phyloP scores from a whole-genome alignment of 2,329 filamentous ascomycete species.

The Nemania bipapillata region DNA sequence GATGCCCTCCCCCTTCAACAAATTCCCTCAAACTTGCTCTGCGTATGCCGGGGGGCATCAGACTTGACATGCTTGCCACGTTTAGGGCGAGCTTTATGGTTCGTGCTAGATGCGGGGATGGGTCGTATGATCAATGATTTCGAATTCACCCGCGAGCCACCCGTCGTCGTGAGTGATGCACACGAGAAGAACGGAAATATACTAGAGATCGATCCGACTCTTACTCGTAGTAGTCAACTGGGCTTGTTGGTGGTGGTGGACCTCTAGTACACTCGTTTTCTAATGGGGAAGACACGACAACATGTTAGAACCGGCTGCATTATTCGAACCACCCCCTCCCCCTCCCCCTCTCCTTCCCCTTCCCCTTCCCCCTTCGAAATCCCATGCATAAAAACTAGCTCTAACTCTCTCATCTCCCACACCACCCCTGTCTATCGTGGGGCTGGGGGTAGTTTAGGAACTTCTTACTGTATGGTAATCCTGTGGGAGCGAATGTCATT shows the following conservation, averaged over 20 bases:
- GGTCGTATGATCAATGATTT: not conserved
- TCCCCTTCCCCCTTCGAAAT: too few species aligned
- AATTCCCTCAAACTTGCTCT: conserved; percentile 1
- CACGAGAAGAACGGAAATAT: not conserved
- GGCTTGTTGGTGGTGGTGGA: not conserved
- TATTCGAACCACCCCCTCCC: not conserved
- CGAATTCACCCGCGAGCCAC: not conserved
- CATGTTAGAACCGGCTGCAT: not conserved
- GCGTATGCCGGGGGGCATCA: not conserved
- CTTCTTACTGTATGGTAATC: not conserved
- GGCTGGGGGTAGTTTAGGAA: not conserved
- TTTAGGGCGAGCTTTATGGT: not conserved
- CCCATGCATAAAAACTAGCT: conserved; percentile 10
- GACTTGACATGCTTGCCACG: not conserved
- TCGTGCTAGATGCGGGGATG: not conserved
- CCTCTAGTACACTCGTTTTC: not conserved
- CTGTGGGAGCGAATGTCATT: not conserved
- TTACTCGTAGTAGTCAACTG: not conserved
- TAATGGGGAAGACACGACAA: not conserved
- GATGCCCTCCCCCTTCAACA: not conserved
- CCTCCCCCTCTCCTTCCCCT: too few species aligned
- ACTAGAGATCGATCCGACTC: not conserved
- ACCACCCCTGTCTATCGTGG: not conserved
- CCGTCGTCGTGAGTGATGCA: not conserved
- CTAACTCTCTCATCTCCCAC: conserved; percentile 11